phyloP scores from a whole-genome alignment of 164 flowering plant species.

The Chloranthus sessilifolius region DNA sequence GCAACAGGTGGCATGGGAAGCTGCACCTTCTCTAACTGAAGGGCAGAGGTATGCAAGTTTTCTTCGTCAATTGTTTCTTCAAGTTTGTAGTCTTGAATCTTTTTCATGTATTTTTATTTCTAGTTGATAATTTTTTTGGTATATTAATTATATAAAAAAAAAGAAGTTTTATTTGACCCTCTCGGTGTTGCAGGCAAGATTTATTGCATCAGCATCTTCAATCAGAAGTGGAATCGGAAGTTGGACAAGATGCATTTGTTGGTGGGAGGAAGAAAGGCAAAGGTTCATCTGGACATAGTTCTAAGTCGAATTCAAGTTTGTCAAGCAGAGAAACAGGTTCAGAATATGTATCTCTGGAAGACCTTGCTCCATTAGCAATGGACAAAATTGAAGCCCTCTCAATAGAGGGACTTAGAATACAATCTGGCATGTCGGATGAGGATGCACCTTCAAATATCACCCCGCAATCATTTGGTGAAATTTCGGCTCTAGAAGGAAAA shows the following conservation, averaged over 20 bases:
- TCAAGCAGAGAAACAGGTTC: constrained; percentile 26
- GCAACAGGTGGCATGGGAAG: constrained; percentile 85
- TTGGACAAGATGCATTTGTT: constrained; percentile 23
- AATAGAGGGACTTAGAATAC: constrained; percentile 89
- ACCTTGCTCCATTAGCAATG: constrained; percentile 92
- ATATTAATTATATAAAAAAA: no score
- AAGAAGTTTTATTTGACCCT: no score
- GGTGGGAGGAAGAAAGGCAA: constrained; percentile 22
- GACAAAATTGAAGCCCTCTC: constrained; percentile 93
- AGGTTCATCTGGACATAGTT: constrained; percentile 33
- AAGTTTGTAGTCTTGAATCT: constrained; percentile 6
- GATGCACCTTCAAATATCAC: constrained; percentile 77
- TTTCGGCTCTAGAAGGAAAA: constrained; percentile 62
- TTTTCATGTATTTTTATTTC: not conserved
- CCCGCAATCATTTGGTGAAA: constrained; percentile 53
- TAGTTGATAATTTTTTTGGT: not conserved
- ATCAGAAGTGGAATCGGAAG: constrained; percentile 22
- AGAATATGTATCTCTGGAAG: constrained; percentile 75
- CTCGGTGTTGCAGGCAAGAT: constrained; percentile 35
- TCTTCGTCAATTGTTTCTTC: not conserved
- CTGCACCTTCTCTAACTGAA: constrained; percentile 47
- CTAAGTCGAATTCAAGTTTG: constrained; percentile 24
- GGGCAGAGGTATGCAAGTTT: constrained; percentile 56
- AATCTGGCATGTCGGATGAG: constrained; percentile 76
- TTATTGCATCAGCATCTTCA: constrained; percentile 26